A percentile compares a stretch with the other conserved stretches of the same genome.
Evolutionary conservation across 805 yeast genomes (phyloP).

Genomic region (Kluyveromyces dobzhanskii): DNA sequence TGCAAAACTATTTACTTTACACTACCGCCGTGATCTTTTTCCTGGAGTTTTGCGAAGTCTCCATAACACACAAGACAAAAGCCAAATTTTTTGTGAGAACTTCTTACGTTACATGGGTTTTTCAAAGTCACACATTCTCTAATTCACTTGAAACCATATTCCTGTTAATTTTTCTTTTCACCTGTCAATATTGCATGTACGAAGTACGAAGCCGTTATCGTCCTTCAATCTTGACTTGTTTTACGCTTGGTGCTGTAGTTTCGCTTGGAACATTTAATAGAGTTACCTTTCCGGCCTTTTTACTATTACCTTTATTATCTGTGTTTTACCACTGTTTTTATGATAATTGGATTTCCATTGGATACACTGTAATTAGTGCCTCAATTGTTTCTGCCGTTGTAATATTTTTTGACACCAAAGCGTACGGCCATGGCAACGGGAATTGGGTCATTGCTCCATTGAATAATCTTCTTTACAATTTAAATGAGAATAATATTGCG

Average conservation of each 20-base stretch:
- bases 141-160: slow-evolving; percentile 66
- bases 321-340: slow-evolving; percentile 36
- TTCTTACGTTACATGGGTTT: slow-evolving; percentile 65
- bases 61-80: slow-evolving; percentile 39
- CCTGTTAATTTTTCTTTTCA: slow-evolving; percentile 33
- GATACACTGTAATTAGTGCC: slow-evolving; percentile 31
- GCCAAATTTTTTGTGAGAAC: slow-evolving; percentile 32
- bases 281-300: slow-evolving; percentile 71
- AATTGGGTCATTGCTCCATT: slow-evolving; percentile 56
- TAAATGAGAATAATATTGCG: slow-evolving; percentile 47
- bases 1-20: slow-evolving; percentile 35
- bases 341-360: slow-evolving; percentile 27
- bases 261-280: slow-evolving; percentile 77
- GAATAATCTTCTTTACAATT: slow-evolving; percentile 70
- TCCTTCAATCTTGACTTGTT: slow-evolving; percentile 12
- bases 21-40: slow-evolving; percentile 33
- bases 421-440: slow-evolving; percentile 23
- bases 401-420: slow-evolving; percentile 47
- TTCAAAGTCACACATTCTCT: slow-evolving; percentile 85
- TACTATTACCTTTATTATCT: slow-evolving; percentile 51
- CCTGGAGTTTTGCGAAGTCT: slow-evolving; percentile 39
- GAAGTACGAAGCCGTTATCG: slow-evolving; percentile 6
- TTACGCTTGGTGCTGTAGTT: slow-evolving; percentile 38
- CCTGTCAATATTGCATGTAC: slow-evolving; percentile 28
- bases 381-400: slow-evolving; percentile 29